Conservation (phyloP, 2,329 filamentous ascomycete genomes). For the Diaporthe citrichinensis region DNA sequence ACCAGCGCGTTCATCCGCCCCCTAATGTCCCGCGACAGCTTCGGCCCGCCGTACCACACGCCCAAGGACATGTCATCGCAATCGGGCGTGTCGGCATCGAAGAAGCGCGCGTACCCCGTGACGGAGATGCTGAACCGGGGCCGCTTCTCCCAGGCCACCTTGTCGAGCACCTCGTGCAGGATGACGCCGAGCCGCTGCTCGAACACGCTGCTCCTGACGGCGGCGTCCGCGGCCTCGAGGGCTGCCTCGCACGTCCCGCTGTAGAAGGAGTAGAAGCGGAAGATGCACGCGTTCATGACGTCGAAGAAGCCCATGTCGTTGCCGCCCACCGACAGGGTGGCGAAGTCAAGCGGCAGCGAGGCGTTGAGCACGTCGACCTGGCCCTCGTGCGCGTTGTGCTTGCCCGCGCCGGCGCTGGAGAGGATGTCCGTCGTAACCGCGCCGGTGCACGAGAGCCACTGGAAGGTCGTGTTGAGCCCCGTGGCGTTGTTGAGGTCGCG, state of each 20-base stretch:
- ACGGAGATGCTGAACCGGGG: slow-evolving; percentile 59
- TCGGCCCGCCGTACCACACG: slow-evolving; percentile 61
- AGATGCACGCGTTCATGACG: slow-evolving; percentile 65
- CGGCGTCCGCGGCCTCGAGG: slow-evolving; percentile 52
- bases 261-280: slow-evolving; percentile 64
- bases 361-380: slow-evolving; percentile 60
- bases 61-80: slow-evolving; percentile 62
- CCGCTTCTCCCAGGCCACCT: slow-evolving; percentile 59
- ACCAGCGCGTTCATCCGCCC: slow-evolving; percentile 61
- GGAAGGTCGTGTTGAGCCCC: slow-evolving; percentile 52
- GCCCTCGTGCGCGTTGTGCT: slow-evolving; percentile 45
- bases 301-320: slow-evolving; percentile 66
- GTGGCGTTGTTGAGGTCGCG: slow-evolving; percentile 52
- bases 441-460: slow-evolving; percentile 63
- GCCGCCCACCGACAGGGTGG: slow-evolving; percentile 62
- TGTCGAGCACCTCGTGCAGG: slow-evolving; percentile 60
- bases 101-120: slow-evolving; percentile 64
- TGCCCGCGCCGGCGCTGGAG: slow-evolving; percentile 45
- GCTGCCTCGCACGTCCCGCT: slow-evolving; percentile 61
- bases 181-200: slow-evolving; percentile 56
- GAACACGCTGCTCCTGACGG: slow-evolving; percentile 54
- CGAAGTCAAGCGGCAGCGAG: slow-evolving; percentile 56
- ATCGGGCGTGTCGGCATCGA: slow-evolving; percentile 58
- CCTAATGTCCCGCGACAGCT: slow-evolving; percentile 56
- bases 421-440: slow-evolving; percentile 59